Base-by-base conservation (phyloP, 495 filamentous ascomycete genomes). In the Aspergillus haitiensis region DNA sequence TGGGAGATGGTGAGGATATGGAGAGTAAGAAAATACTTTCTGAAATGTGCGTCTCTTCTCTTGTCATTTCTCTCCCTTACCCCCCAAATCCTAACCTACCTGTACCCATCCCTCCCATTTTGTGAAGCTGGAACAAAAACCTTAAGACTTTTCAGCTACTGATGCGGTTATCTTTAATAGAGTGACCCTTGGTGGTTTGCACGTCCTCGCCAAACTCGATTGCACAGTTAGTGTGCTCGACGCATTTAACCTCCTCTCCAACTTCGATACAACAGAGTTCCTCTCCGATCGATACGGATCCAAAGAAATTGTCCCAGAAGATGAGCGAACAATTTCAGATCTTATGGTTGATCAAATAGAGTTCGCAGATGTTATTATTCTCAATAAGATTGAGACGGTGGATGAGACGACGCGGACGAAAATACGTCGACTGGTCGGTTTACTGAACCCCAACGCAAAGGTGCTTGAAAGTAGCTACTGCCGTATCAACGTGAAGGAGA, bases 261-360 rank as follows among this genome's bases (percentile, higher is more conserved):
- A 82, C 59, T 84, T 86, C 52, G 75, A 81, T 49, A 85, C 83
- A 3, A 66, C 73, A n/a, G 82, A 86, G 49, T 79, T 84, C 47
- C 70, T 85, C 3, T 80, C 78, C 0, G 77, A 81, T 36, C 78
- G 83, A 9, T 76, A 77, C 52, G 75, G 75, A 0, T 54, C 55
- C 6, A 67, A 75, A 2, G 73, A 70, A 36, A 73, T 80, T 12
- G 71, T 78, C 0, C 70, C 76, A 0, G 83, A 86, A 56, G 83
- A 86, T 50, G 82, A 86, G 37, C 76, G 82, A 4, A 84, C 82
- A 1, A 82, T 85, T 45, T 84, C 82, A 11, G 81, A 86, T 53
- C 75, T 85, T 2, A 81, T 84, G 71, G 81, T 84, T 0, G 83
- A 86, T 55, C 83, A 86, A 60, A 82, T 86, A 46, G 83, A 86